Conservation (phyloP, 371 early-diverging fungal genomes). For the Mucor sp. region DNA sequence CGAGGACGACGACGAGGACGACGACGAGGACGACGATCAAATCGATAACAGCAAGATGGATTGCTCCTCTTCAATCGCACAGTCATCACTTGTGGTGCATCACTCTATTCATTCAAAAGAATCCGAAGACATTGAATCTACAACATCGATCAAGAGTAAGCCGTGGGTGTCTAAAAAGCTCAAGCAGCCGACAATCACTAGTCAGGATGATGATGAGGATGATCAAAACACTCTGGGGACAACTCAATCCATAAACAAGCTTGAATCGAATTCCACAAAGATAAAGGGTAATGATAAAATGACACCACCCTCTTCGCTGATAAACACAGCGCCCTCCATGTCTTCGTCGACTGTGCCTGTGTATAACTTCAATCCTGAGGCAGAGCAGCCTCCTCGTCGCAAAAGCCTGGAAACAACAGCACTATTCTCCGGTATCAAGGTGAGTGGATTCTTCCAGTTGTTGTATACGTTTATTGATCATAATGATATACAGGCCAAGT, state of each 20-base stretch:
- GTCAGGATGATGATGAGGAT: constrained; percentile 7
- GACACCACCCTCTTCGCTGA: background rate
- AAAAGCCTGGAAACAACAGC: background rate
- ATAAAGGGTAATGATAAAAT: background rate
- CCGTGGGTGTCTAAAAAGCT: constrained; percentile 6
- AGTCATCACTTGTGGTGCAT: constrained; percentile 12
- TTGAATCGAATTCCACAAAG: background rate
- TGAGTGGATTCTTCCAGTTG: background rate
- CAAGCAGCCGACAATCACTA: background rate
- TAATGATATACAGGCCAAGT: constrained; percentile 2
- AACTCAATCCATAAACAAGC: background rate
- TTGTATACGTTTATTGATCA: background rate
- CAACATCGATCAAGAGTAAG: constrained; percentile 17
- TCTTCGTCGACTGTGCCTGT: constrained; percentile 18
- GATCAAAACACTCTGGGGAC: background rate
- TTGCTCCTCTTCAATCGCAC: constrained; percentile 7
- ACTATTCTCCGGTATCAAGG: constrained; percentile 15
- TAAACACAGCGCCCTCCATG: constrained; percentile 3
- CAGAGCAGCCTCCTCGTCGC: constrained; percentile 2
- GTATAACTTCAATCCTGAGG: background rate
- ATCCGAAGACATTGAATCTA: constrained; percentile 14
- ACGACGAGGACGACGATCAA: background rate
- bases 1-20: background rate
- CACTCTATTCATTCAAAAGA: constrained; percentile 15
- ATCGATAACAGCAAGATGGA: background rate